Base-by-base conservation (phyloP, 2,329 filamentous ascomycete genomes). In the Claviceps spartinae region DNA sequence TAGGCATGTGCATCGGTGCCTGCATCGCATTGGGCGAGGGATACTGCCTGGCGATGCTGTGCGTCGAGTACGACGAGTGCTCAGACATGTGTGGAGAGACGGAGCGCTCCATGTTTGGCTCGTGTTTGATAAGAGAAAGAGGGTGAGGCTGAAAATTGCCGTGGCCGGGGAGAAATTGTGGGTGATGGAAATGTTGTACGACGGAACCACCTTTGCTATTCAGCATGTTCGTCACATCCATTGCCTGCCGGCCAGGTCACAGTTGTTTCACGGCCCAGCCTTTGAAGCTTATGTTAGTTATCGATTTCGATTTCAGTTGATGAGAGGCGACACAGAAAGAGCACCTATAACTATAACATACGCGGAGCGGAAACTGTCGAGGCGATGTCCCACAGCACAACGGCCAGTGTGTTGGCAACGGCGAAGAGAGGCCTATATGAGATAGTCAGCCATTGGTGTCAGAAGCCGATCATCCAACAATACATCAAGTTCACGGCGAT, bases 11-110 rank as follows among this genome's bases (percentile, higher is more conserved):
- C 58, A 79, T 69, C 24, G 71, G 67, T 8, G 69, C 63, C 47
- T 74, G 72, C 74, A 81, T 77, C 37, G 69, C 67, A 11, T 70
- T 68, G 2, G 77, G 76, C 6, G 77, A 79, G 49, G 73, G 73
- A 58, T 79, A 81, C 1, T 73, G 68, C 54, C 74, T 67, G 16
- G 68, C 67, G 57, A 75, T 67, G 53, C 69, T 71, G 60, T 73
- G 71, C 43, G 68, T 71, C 2, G 77, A 78, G 62, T 77, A 78
- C 54, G 76, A 72, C 5, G 77, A 80, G 62, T 77, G 74, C 58
- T 81, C 78, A 14, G 78, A 81, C 52, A 76, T 76, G 64, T 81
- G 78, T 9, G 78, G 77, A 6, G 78, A 81, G 58, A 71, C 74
- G 47, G 76, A 72, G 53, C 77, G 74, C 52, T 81, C 77, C 61